A percentile compares a stretch with the other conserved stretches of the same genome.
phyloP scores from a whole-genome alignment of 495 filamentous ascomycete species.

The Pyronema omphalodes region DNA sequence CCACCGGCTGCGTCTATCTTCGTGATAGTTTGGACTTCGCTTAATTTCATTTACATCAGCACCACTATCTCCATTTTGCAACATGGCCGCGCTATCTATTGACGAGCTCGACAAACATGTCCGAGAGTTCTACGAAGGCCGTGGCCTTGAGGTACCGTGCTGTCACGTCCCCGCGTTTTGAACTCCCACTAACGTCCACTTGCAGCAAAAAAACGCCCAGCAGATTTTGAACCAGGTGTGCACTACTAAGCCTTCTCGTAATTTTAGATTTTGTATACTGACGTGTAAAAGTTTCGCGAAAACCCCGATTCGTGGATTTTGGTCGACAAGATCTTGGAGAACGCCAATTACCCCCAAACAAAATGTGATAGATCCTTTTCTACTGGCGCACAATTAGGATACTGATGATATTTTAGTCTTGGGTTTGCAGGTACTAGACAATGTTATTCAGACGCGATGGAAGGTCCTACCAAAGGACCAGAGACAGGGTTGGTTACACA shows the following conservation, averaged over 20 bases:
- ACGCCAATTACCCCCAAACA: slow-evolving; percentile 79
- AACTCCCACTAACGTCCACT: not conserved
- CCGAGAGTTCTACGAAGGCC: slow-evolving; percentile 89
- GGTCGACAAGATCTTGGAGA: slow-evolving; percentile 85
- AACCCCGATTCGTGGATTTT: slow-evolving; percentile 94
- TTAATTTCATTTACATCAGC: not conserved
- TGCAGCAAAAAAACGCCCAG: slow-evolving; percentile 92
- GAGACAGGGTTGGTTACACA: slow-evolving; percentile 51
- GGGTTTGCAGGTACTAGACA: slow-evolving; percentile 87
- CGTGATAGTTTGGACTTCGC: not conserved
- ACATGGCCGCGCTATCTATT: slow-evolving; percentile 39
- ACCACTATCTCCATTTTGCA: not conserved
- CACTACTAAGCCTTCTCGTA: slow-evolving; percentile 6
- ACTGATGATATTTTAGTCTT: slow-evolving; percentile 50
- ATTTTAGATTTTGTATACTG: slow-evolving; percentile 13
- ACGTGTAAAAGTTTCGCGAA: slow-evolving; percentile 68
- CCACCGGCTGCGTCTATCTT: not conserved
- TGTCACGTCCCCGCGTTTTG: no score
- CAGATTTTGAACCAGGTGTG: slow-evolving; percentile 81
- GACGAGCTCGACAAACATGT: slow-evolving; percentile 89
- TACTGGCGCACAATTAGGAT: not conserved
- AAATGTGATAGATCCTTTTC: slow-evolving; percentile 45
- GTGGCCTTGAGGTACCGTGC: slow-evolving; percentile 62
- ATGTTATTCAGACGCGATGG: slow-evolving; percentile 98
- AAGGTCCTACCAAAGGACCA: slow-evolving; percentile 91